Percentiles rank a stretch among this genome's conserved stretches.
phyloP scores from a whole-genome alignment of 106 monocot genomes.

The Platanthera zijinensis region DNA sequence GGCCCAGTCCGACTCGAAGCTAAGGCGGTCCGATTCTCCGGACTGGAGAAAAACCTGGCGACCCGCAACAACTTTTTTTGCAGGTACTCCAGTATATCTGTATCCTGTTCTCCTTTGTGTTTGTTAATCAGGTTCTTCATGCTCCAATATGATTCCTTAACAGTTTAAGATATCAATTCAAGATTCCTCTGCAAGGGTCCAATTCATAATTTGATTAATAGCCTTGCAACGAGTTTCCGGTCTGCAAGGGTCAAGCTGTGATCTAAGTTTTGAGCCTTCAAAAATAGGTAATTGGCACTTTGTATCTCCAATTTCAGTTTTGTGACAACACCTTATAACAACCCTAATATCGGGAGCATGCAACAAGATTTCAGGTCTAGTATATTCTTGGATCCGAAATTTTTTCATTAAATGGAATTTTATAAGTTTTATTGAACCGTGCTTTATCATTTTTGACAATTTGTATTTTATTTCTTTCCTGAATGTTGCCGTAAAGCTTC shows the following conservation, averaged over 20 bases:
- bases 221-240: constrained; percentile 35
- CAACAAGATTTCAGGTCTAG: too few species aligned
- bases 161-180: constrained; percentile 72
- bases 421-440: background rate
- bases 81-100: constrained; percentile 87
- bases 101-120: constrained; percentile 49
- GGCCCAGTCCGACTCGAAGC: too few species aligned
- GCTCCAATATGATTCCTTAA: constrained; percentile 31
- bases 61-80: background rate
- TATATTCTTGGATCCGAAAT: background rate
- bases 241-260: constrained; percentile 44
- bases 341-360: too few species aligned
- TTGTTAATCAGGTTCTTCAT: background rate
- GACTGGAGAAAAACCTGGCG: too few species aligned
- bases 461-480: constrained; percentile 1
- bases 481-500: constrained; percentile 7
- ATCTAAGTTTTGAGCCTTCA: too few species aligned
- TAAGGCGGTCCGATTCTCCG: too few species aligned
- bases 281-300: too few species aligned
- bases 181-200: constrained; percentile 71
- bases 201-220: constrained; percentile 76
- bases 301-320: too few species aligned
- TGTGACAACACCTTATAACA: too few species aligned
- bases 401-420: background rate
- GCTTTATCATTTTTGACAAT: background rate